Conservation (phyloP, 140 eudicot genomes). For the Erigeron philadelphicus region DNA sequence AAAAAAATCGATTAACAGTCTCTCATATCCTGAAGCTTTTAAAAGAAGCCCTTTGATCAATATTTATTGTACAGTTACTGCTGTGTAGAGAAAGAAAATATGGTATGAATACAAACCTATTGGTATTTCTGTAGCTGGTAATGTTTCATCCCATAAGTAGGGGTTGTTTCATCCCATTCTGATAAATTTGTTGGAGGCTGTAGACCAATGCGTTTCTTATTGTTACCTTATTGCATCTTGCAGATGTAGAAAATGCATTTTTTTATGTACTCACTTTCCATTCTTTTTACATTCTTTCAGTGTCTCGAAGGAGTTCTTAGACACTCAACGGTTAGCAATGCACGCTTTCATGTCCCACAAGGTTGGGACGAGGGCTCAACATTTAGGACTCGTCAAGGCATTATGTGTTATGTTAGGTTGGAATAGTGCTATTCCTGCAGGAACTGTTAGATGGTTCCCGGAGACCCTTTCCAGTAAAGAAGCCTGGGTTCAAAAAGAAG, state of each 20-base stretch:
- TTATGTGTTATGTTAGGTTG: constrained; percentile 64
- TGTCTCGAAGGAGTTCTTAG: constrained; percentile 50
- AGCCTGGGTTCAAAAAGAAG: constrained; percentile 48
- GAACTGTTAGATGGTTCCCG: constrained; percentile 40
- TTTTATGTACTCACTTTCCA: constrained; percentile 11
- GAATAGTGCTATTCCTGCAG: constrained; percentile 37
- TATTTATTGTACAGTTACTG: too few species aligned
- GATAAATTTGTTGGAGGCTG: constrained; percentile 1
- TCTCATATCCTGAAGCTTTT: too few species aligned
- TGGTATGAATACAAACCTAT: too few species aligned
- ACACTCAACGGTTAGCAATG: constrained; percentile 53
- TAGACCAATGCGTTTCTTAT: constrained; percentile 5
- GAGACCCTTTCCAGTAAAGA: constrained; percentile 35
- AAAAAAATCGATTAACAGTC: too few species aligned
- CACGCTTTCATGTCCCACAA: constrained; percentile 68
- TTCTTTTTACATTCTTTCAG: constrained; percentile 36
- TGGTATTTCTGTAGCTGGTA: too few species aligned
- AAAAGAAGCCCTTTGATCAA: too few species aligned
- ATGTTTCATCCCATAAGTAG: too few species aligned
- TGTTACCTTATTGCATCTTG: not conserved
- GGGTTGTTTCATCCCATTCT: not conserved
- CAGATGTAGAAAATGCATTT: constrained; percentile 1
- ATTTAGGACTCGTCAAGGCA: constrained; percentile 60
- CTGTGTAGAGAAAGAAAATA: too few species aligned
- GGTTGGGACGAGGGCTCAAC: constrained; percentile 52